Percentiles rank a stretch among this genome's conserved stretches.
Conservation (phyloP, 176 grass and related monocot species). For the barley (Hordeum vulgare) region DNA sequence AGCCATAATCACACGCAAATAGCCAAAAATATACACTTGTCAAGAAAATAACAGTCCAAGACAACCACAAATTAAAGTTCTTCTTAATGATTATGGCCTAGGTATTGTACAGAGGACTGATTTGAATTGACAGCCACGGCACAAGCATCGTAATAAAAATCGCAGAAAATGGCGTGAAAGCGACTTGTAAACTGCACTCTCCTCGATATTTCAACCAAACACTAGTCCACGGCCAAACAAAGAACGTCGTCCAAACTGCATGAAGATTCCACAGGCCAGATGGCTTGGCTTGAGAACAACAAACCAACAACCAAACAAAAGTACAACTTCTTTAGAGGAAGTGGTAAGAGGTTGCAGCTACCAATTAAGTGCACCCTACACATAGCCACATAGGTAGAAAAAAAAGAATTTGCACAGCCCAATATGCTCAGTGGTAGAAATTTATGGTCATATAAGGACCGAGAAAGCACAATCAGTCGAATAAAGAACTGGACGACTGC, state of each 20-base stretch:
- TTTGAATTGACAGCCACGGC: slow-evolving; percentile 36
- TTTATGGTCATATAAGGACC: not conserved
- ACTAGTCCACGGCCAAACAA: slow-evolving; percentile 30
- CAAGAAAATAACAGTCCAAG: slow-evolving; percentile 18
- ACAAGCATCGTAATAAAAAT: slow-evolving; percentile 15
- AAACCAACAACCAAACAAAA: not conserved
- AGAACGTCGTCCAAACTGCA: not conserved
- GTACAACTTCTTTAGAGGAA: not conserved
- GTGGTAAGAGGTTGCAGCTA: not conserved
- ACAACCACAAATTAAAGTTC: not conserved
- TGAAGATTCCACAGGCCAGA: not conserved
- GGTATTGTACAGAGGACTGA: slow-evolving; percentile 13
- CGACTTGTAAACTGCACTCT: slow-evolving; percentile 28
- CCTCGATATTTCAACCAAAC: slow-evolving; percentile 16
- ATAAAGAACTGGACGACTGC: not conserved
- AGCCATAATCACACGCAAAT: slow-evolving; percentile 2
- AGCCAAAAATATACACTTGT: slow-evolving; percentile 8
- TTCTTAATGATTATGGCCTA: slow-evolving; percentile 15
- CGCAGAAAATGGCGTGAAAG: slow-evolving; percentile 29
- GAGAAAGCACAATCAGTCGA: slow-evolving; percentile 1
- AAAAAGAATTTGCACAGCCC: not conserved
- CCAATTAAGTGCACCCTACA: not conserved
- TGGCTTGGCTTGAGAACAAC: slow-evolving; percentile 2
- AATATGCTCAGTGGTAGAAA: not conserved
- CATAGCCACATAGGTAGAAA: not conserved